Conservation (phyloP, 495 filamentous ascomycete genomes). For the Aspergillus campestris region DNA sequence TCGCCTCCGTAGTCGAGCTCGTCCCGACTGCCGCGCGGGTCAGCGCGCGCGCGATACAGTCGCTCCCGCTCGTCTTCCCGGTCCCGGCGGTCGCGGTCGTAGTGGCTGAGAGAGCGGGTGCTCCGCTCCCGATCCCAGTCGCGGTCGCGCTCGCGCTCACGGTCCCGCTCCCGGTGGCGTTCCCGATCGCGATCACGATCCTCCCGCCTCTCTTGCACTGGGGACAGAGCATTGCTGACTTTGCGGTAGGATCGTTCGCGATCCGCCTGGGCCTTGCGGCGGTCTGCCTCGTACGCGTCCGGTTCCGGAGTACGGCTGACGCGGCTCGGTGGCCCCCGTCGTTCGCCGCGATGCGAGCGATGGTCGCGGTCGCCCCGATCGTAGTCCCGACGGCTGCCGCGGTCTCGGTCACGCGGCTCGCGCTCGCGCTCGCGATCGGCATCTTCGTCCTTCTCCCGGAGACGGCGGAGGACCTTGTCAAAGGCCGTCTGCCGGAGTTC, state of each 20-base stretch:
- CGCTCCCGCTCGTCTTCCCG: slow-evolving; percentile 81
- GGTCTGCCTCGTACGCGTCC: slow-evolving; percentile 82
- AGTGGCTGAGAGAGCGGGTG: slow-evolving; percentile 38
- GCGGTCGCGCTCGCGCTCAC: slow-evolving; percentile 37
- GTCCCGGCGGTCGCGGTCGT: slow-evolving; percentile 66
- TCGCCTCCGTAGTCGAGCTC: slow-evolving; percentile 88
- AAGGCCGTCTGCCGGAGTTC: slow-evolving; percentile 77
- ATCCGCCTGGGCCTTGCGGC: slow-evolving; percentile 76
- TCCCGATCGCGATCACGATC: slow-evolving; percentile 51
- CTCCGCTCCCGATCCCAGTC: slow-evolving; percentile 50
- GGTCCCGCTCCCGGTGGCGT: slow-evolving; percentile 27
- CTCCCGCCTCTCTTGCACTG: slow-evolving; percentile 41
- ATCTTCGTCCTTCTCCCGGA: slow-evolving; percentile 88
- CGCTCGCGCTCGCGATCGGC: slow-evolving; percentile 41
- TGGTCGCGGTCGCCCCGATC: slow-evolving; percentile 47
- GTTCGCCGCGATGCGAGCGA: slow-evolving; percentile 36
- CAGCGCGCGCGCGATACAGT: slow-evolving; percentile 72
- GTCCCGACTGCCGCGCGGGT: slow-evolving; percentile 63
- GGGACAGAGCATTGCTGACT: slow-evolving; percentile 49
- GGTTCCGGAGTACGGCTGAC: slow-evolving; percentile 71
- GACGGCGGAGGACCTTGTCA: slow-evolving; percentile 83
- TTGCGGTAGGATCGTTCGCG: slow-evolving; percentile 84
- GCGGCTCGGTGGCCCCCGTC: slow-evolving; percentile 50
- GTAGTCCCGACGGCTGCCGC: slow-evolving; percentile 33
- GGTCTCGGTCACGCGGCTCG: slow-evolving; percentile 53